Evolutionary conservation across 768 basidiomycete genomes (phyloP).

Genomic region (Mycena floridula): DNA sequence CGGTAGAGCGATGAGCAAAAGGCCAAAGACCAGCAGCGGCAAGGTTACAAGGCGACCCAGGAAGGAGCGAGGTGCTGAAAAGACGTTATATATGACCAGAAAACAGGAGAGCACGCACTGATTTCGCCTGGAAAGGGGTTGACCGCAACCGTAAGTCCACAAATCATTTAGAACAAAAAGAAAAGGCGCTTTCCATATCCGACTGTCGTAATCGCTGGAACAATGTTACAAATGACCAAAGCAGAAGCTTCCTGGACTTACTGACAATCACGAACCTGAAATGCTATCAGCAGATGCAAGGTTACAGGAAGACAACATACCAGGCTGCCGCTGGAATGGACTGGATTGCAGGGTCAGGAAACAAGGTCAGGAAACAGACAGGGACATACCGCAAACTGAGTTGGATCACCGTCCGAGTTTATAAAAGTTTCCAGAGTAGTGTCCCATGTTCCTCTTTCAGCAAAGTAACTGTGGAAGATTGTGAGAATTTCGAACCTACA

Average conservation of each 20-base stretch:
- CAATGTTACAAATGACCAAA: too few species aligned
- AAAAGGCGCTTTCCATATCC: conserved; percentile 94
- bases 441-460: conserved; percentile 89
- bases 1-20: conserved; percentile 85
- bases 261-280: conserved; percentile 71
- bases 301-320: conserved; percentile 34
- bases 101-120: too few species aligned
- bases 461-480: conserved; percentile 63
- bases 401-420: conserved; percentile 78
- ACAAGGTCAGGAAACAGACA: background rate
- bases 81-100: too few species aligned
- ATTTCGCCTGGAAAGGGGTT: too few species aligned
- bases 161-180: too few species aligned
- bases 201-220: conserved; percentile 78
- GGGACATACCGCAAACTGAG: conserved; percentile 61
- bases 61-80: conserved; percentile 81
- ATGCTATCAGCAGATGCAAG: background rate
- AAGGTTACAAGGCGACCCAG: conserved; percentile 83
- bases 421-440: conserved; percentile 72
- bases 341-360: conserved; percentile 22
- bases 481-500: background rate
- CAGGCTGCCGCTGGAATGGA: conserved; percentile 75
- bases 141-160: too few species aligned
- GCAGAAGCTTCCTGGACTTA: too few species aligned
- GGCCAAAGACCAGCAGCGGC: conserved; percentile 81